Evolutionary conservation across 2,329 filamentous ascomycete species (phyloP).

Genomic region (Penicillium palitans): DNA sequence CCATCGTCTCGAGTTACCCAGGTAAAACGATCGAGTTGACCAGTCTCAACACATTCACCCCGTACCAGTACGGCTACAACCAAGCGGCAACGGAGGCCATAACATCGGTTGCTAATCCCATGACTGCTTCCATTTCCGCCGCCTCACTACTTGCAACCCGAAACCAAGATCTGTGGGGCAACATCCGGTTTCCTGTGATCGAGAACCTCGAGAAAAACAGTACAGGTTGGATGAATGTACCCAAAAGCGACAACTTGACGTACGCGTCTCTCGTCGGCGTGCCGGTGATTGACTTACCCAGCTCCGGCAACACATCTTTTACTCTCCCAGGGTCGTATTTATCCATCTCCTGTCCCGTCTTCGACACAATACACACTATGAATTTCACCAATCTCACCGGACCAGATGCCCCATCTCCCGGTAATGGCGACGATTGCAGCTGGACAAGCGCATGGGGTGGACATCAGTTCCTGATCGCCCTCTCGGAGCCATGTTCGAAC

Average conservation of each 20-base stretch:
- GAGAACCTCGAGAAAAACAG: background rate
- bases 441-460: background rate
- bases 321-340: background rate
- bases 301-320: slow-evolving; percentile 1
- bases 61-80: background rate
- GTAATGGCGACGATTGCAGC: background rate
- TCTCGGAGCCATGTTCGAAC: background rate
- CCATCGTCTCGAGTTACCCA: background rate
- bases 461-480: background rate
- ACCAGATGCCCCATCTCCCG: background rate
- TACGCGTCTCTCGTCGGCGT: background rate
- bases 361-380: background rate
- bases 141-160: background rate
- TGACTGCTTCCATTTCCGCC: background rate
- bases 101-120: background rate
- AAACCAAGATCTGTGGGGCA: slow-evolving; percentile 5
- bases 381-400: background rate
- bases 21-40: background rate
- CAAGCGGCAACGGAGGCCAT: background rate
- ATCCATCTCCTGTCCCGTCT: background rate
- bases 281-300: background rate
- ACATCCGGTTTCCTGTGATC: background rate
- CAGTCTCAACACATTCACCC: background rate
- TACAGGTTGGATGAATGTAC: background rate
- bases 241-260: background rate